Conservation (phyloP, 805 yeast species). For the Saturnispora halmiae region DNA sequence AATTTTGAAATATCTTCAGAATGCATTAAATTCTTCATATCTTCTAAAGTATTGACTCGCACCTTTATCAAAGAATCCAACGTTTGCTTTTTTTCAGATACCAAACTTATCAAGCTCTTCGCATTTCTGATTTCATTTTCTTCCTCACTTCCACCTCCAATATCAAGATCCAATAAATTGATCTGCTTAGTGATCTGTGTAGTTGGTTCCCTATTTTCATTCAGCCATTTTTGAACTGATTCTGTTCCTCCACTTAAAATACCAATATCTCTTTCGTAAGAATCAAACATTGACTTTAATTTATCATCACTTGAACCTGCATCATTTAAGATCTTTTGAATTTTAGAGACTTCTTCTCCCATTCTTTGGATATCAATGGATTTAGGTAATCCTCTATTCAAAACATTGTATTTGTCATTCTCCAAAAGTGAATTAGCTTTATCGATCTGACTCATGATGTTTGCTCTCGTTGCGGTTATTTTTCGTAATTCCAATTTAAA, state of each 20-base stretch:
- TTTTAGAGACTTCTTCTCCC: constrained; percentile 48
- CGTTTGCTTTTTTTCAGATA: constrained; percentile 52
- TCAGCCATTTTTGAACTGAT: constrained; percentile 30
- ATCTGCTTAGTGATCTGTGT: constrained; percentile 24
- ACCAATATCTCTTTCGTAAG: constrained; percentile 34
- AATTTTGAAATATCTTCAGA: constrained; percentile 78
- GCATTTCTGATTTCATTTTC: constrained; percentile 22
- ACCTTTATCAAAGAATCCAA: constrained; percentile 57
- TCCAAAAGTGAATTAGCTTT: constrained; percentile 18
- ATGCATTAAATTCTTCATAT: constrained; percentile 61
- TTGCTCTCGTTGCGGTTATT: constrained; percentile 2
- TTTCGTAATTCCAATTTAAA: constrained; percentile 2
- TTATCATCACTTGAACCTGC: constrained; percentile 53
- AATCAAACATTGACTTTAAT: constrained; percentile 39
- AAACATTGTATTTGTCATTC: constrained; percentile 29
- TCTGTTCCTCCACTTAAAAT: constrained; percentile 37
- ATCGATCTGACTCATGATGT: not conserved
- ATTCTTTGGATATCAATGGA: constrained; percentile 9
- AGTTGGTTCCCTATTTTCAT: constrained; percentile 3
- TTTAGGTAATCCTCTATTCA: constrained; percentile 5
- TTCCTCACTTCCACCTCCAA: constrained; percentile 17
- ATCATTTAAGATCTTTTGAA: constrained; percentile 51
- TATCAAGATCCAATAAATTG: constrained; percentile 60
- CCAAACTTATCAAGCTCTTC: constrained; percentile 33
- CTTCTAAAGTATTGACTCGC: constrained; percentile 49